Evolutionary conservation across 352 stramenopile species (phyloP).

Genomic region (Pythium rhizo-oryzae): DNA sequence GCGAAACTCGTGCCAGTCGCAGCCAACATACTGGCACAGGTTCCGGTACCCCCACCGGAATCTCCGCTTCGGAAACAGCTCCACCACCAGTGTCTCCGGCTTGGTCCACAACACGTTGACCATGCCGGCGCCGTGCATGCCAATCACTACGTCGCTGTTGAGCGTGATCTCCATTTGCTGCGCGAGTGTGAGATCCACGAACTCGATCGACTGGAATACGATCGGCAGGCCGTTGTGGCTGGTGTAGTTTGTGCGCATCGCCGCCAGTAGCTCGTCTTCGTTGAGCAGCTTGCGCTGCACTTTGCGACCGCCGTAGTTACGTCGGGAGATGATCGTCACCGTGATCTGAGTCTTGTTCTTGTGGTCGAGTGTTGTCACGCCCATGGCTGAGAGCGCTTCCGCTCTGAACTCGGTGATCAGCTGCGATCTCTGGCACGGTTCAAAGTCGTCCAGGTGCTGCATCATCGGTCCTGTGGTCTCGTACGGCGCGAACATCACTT

Average conservation of each 20-base stretch:
- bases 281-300: slow-evolving; percentile 35
- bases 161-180: slow-evolving; percentile 71
- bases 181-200: slow-evolving; percentile 52
- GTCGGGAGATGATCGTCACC: slow-evolving; percentile 36
- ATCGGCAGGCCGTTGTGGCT: slow-evolving; percentile 18
- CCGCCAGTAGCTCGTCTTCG: slow-evolving; percentile 27
- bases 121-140: slow-evolving; percentile 83
- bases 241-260: slow-evolving; percentile 26
- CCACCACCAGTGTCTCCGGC: slow-evolving; percentile 54
- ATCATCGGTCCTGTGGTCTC: slow-evolving; percentile 65
- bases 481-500: slow-evolving; percentile 54
- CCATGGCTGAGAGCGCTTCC: slow-evolving; percentile 13
- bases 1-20: slow-evolving; percentile 58
- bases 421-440: slow-evolving; percentile 57
- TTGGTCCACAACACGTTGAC: slow-evolving; percentile 75
- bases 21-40: slow-evolving; percentile 73
- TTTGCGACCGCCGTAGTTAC: slow-evolving; percentile 24
- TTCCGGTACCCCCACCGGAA: slow-evolving; percentile 77
- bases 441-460: slow-evolving; percentile 65
- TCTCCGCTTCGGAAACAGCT: slow-evolving; percentile 68
- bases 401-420: slow-evolving; percentile 56
- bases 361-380: neutral
- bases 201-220: slow-evolving; percentile 64
- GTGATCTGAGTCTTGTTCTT: neutral
- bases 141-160: slow-evolving; percentile 76